These are phyloP conservation scores for Boletales sp. DNA, from an alignment of 768 basidiomycete species.

Conservation along the genomic window DNA sequence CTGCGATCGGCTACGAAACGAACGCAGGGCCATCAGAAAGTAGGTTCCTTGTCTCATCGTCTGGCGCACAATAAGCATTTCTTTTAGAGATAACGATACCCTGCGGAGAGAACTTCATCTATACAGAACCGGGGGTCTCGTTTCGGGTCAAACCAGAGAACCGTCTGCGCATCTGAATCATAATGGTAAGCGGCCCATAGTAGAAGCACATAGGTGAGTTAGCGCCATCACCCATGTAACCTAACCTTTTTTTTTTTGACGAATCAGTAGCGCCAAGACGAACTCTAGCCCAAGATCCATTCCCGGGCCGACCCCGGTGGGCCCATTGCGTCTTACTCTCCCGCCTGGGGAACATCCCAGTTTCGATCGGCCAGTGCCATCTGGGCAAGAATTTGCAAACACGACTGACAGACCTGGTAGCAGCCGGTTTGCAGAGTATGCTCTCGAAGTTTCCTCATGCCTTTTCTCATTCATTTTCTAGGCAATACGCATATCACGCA, in stretches of 20 bases:
- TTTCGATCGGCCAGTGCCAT: conserved; percentile 29
- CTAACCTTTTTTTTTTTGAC: conserved; percentile 9
- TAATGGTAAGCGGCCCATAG: conserved; percentile 67
- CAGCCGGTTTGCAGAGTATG: conserved; percentile 49
- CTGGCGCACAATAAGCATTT: conserved; percentile 6
- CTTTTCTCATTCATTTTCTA: conserved; percentile 27
- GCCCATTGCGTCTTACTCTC: conserved; percentile 64
- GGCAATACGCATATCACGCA: conserved; percentile 66
- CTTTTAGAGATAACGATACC: conserved; percentile 45
- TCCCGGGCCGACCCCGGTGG: conserved; percentile 42
- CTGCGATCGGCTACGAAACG: conserved; percentile 33
- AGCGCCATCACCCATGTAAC: neutral
- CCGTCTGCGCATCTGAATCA: conserved; percentile 42
- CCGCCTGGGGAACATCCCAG: conserved; percentile 51
- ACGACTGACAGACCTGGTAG: conserved; percentile 43
- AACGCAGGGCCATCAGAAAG: conserved; percentile 53
- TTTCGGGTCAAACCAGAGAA: conserved; percentile 22
- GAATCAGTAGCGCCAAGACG: conserved; percentile 27
- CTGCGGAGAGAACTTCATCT: conserved; percentile 49
- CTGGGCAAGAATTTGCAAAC: conserved; percentile 10
- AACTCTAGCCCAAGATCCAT: conserved; percentile 62
- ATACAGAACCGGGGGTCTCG: conserved; percentile 35
- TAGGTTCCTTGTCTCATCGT: conserved; percentile 20
- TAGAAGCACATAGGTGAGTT: conserved; percentile 41
- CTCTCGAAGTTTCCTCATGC: conserved; percentile 7